These are phyloP conservation scores for Pisolithus orientalis DNA, from an alignment of 768 basidiomycete genomes.

Conservation along the genomic window DNA sequence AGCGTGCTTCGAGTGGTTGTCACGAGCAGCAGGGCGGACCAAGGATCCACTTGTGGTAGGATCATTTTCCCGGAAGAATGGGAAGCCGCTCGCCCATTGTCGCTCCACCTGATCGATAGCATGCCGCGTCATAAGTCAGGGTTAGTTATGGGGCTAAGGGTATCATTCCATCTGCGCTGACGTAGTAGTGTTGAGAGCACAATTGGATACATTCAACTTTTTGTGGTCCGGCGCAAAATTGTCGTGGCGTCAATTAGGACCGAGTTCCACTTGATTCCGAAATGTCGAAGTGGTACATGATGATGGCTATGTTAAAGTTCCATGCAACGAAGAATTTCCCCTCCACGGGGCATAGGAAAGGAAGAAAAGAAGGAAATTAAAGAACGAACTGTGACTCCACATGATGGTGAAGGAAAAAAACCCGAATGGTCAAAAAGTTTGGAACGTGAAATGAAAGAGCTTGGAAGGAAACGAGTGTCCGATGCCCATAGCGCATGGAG, in stretches of 20 bases:
- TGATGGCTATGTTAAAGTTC: neutral
- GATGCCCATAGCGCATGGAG: neutral
- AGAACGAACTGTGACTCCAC: constrained; percentile 3
- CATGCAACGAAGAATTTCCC: neutral
- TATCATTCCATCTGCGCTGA: no score
- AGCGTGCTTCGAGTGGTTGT: neutral
- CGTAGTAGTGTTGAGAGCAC: neutral
- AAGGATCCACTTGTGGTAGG: neutral
- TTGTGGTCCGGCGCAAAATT: neutral
- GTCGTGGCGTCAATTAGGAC: neutral
- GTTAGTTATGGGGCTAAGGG: neutral
- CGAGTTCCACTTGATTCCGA: neutral
- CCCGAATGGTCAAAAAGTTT: constrained; percentile 2
- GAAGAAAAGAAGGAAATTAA: constrained; percentile 5
- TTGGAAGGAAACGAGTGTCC: neutral
- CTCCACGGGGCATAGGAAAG: constrained; percentile 1
- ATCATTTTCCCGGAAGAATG: neutral
- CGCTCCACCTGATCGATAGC: neutral
- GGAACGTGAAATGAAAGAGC: constrained; percentile 11
- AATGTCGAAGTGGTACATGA: neutral
- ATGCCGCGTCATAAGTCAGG: neutral
- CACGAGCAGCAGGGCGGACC: neutral
- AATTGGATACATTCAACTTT: neutral
- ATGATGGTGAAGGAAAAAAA: constrained; percentile 1
- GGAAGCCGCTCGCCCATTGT: neutral